Base-by-base conservation (phyloP, 2,329 filamentous ascomycete species). In the Dissoconium aciculare region DNA sequence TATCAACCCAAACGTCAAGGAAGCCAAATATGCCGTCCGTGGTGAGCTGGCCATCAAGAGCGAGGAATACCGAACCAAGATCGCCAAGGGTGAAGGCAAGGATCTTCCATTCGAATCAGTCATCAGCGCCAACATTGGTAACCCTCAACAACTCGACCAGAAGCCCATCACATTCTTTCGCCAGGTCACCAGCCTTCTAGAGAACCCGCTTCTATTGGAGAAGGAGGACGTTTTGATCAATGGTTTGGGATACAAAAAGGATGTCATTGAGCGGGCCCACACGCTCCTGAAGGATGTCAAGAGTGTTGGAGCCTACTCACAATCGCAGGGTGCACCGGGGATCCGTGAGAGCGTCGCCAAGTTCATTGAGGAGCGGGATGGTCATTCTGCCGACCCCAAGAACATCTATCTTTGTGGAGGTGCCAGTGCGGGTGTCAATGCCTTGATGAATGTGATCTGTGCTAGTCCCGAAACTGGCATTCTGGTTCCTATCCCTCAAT, bases 111-210 rank as follows among this genome's bases (percentile, higher is more conserved):
- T 98, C 58, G 67, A 81, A 48, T 70, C 83, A 37, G 77, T 98
- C 58, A 87, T 98, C 62, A 85, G 81, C 40, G 89, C 89, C 60
- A 98, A 98, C 63, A 98, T 98, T 52, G 89, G 89, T 53, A 98
- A 98, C 65, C 89, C 89, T 3, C 89, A 98, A 61, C 89, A 98
- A 62, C 74, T 98, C 40, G 89, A 94, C 62, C 89, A 98, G 69
- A 91, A 95, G 67, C 89, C 89, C 50, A 87, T 98, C 50, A 98
- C 89, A 45, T 98, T 94, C 68, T 94, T 98, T 73, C 77, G 89
- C 46, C 87, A 98, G 63, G 89, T 98, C 15, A 70, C 89, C 50
- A 92, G 83, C 60, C 58, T 98, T 39, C 60, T 95, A 36, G 89
- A 98, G 66, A 85, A 95, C 64, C 89, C 89, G 1, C 56, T 66